Evolutionary conservation across 1,284 basidiomycete genomes (phyloP), one percentile per base, ranked within the genome.

Genomic region (Cryptococcus sp.): DNA sequence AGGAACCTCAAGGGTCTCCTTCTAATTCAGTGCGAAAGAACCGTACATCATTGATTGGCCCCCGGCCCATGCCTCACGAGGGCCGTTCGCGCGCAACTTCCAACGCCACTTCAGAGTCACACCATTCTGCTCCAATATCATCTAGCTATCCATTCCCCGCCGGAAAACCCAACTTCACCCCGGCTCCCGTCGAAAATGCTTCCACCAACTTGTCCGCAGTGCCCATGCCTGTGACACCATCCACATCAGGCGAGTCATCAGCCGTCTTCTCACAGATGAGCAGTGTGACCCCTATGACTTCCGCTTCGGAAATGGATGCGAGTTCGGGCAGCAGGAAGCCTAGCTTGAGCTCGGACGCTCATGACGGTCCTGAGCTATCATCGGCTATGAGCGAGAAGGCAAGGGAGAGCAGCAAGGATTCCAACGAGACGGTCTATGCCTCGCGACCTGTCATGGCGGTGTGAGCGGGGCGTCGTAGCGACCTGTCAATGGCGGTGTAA

Each of bases 351-450:
- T 54, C 45, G 17, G 52, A 41, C 22, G 40, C 39, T 20, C 25
- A 27, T 20, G 40, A 17, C 15, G 50, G 15, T 23, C 15, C 7
- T 22, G 39, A 10, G 13, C 46, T 3, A 61, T 20, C 23, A 20
- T 38, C 40, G 49, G 22, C 15, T 42, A 48, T 7, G 27, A 22
- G 27, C 41, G 27, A 19, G 52, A 22, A 50, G 51, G 38, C 35
- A 35, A 49, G 49, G 50, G 60, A 51, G 54, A 50, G 46, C 25
- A 49, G 60, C 42, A 59, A 58, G 52, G 57, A 58, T 22, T 65
- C 63, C 20, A 56, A 61, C 47, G 61, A 67, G 50, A 67, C 66
- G 30, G 49, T 67, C 16, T 57, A 62, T 42, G 46, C 41, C 2
- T 13, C 41, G 5, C 45, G 40, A 40, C 20, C 30, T 11, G 50